These are phyloP conservation scores for Phalaenopsis aphrodite DNA, from an alignment of 106 monocot species.

Conservation along the genomic window DNA sequence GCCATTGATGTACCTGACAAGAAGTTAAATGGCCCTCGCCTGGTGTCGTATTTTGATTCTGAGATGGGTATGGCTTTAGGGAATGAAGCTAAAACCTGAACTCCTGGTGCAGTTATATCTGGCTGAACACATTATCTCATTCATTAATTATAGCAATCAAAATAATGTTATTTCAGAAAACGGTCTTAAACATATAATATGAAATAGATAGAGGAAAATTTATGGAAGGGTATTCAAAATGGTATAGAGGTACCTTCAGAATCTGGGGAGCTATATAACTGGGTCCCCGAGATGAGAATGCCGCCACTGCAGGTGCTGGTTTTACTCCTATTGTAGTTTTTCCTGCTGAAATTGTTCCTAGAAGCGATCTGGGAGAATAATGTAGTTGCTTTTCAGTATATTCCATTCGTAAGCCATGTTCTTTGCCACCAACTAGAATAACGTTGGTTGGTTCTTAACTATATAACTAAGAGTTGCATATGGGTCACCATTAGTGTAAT, in stretches of 20 bases:
- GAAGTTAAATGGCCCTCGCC: slow-evolving; percentile 62
- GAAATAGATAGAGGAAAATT: too few species aligned
- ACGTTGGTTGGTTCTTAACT: too few species aligned
- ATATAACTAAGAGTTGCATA: too few species aligned
- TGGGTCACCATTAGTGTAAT: not conserved
- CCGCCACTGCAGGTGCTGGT: slow-evolving; percentile 45
- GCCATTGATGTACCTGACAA: slow-evolving; percentile 90
- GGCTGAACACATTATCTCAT: slow-evolving; percentile 31
- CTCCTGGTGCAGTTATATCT: slow-evolving; percentile 70
- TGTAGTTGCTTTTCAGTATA: too few species aligned
- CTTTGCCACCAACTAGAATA: too few species aligned
- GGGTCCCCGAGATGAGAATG: slow-evolving; percentile 70
- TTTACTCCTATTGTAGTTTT: slow-evolving; percentile 18
- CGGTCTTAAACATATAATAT: too few species aligned
- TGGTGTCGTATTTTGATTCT: slow-evolving; percentile 45
- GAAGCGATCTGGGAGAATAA: slow-evolving; percentile 22
- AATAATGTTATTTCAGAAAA: too few species aligned
- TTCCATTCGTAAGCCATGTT: too few species aligned
- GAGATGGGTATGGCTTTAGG: slow-evolving; percentile 52
- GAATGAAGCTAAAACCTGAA: slow-evolving; percentile 83
- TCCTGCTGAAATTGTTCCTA: slow-evolving; percentile 24
- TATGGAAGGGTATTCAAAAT: not conserved
- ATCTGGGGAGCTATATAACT: slow-evolving; percentile 33
- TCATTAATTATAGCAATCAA: too few species aligned
- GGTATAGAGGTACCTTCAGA: slow-evolving; percentile 36